Conservation (phyloP, 2,329 filamentous ascomycete genomes). For the Botrytis aclada region DNA sequence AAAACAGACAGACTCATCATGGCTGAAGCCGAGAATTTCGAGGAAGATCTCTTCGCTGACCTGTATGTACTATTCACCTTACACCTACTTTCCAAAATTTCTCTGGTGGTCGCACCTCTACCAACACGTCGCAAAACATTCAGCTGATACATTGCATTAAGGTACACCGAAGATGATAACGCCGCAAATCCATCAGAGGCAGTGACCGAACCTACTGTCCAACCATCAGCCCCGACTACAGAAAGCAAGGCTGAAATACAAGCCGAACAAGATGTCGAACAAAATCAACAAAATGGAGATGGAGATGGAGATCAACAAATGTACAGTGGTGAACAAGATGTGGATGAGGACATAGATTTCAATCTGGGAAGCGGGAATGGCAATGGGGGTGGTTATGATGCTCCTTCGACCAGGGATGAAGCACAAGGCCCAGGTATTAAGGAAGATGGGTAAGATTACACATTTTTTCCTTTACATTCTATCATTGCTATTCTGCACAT, state of each 20-base stretch:
- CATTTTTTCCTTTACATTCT: slow-evolving; percentile 27
- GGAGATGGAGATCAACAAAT: slow-evolving; percentile 42
- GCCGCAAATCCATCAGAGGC: slow-evolving; percentile 41
- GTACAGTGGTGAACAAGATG: slow-evolving; percentile 46
- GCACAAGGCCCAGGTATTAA: slow-evolving; percentile 68
- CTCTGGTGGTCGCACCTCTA: not conserved
- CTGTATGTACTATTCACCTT: slow-evolving; percentile 59
- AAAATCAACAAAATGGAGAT: slow-evolving; percentile 40
- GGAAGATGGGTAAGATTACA: slow-evolving; percentile 80
- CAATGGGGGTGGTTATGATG: slow-evolving; percentile 32
- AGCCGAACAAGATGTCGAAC: slow-evolving; percentile 25
- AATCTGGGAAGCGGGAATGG: slow-evolving; percentile 50
- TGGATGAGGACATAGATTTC: slow-evolving; percentile 59
- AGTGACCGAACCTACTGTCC: slow-evolving; percentile 35
- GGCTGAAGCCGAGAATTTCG: slow-evolving; percentile 78
- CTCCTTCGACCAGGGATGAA: slow-evolving; percentile 34
- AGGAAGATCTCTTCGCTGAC: slow-evolving; percentile 94
- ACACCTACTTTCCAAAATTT: not conserved
- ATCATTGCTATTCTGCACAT: slow-evolving; percentile 23
- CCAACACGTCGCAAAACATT: not conserved
- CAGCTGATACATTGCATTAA: slow-evolving; percentile 37
- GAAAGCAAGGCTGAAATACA: slow-evolving; percentile 29
- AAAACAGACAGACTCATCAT: slow-evolving; percentile 47
- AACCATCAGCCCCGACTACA: slow-evolving; percentile 28
- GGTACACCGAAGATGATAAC: slow-evolving; percentile 66